Conservation (phyloP, 106 monocot genomes). For the Allium cepa region DNA sequence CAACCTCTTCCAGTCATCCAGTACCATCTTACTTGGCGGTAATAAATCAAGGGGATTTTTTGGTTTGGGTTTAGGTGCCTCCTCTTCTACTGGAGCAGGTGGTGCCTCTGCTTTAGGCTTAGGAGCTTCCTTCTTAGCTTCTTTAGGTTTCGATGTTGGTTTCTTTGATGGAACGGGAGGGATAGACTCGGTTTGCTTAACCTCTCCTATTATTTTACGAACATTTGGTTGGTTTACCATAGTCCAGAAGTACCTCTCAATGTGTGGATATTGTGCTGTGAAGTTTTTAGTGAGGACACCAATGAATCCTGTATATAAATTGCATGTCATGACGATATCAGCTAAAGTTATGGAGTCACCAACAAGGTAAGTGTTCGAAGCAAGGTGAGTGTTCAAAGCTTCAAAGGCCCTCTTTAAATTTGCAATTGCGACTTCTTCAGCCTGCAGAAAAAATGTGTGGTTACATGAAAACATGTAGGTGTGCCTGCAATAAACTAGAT, state of each 20-base stretch:
- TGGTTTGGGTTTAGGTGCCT: slow-evolving; percentile 65
- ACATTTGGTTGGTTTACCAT: slow-evolving; percentile 82
- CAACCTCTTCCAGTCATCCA: slow-evolving; percentile 96
- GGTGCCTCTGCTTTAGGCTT: slow-evolving; percentile 46
- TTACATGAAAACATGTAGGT: too few species aligned
- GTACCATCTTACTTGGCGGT: slow-evolving; percentile 87
- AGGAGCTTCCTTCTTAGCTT: slow-evolving; percentile 38
- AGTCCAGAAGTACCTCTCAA: slow-evolving; percentile 93
- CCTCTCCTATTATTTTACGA: slow-evolving; percentile 53
- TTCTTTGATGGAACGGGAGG: slow-evolving; percentile 45
- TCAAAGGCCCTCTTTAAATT: slow-evolving; percentile 59
- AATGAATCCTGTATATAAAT: slow-evolving; percentile 43
- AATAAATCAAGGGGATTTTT: slow-evolving; percentile 84
- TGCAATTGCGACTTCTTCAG: slow-evolving; percentile 56
- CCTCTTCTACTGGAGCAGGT: slow-evolving; percentile 41
- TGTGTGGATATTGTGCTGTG: slow-evolving; percentile 78
- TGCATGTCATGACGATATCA: slow-evolving; percentile 76
- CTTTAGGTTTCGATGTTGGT: slow-evolving; percentile 38
- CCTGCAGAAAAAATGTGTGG: slow-evolving; percentile 18
- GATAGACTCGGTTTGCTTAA: slow-evolving; percentile 63
- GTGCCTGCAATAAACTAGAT: too few species aligned
- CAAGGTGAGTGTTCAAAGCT: slow-evolving; percentile 64
- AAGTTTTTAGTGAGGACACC: slow-evolving; percentile 63
- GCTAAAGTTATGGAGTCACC: slow-evolving; percentile 74
- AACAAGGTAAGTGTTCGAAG: slow-evolving; percentile 69